Evolutionary conservation across 768 basidiomycete species (phyloP), one percentile per base, ranked within the genome.

Genomic region (Tephrocybe sp.): DNA sequence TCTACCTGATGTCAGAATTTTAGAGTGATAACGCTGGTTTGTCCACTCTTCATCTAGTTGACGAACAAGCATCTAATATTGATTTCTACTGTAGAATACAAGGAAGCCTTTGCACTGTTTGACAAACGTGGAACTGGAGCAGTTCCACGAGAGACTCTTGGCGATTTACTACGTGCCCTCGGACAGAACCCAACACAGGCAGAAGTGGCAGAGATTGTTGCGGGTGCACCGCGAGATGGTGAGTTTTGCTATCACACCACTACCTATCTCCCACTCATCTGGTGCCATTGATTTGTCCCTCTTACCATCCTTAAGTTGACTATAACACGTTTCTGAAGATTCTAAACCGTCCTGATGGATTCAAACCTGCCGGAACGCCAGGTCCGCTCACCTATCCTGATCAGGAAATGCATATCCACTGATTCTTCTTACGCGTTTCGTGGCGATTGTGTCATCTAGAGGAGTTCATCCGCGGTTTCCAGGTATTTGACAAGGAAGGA

Each of bases 171-270:
- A 13, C 83, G 97, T 36, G 93, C 93, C 0, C 75, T 99, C 3
- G 97, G 97, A 2, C 97, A 98, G 74, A 99, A 99, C 66, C 97
- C 97, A n/a, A 98, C 96, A 0, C 97, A 98, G 67, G 86, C 89
- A n/a, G 95, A 99, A 69, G 94, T 98, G 4, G 80, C 83, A 8
- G 88, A 92, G 16, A 84, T 98, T 55, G 80, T 89, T 24, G 70
- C 75, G 4, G 65, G 71, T 12, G 84, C 91, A 2, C 91, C 91
- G 13, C 74, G 83, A 50, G 89, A 95, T 49, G 89, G 92, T 91
- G 56, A 44, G 69, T 47, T 44, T 54, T 15, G 15, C 15, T 11
- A 9, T 25, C 13, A 30, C 27, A 21, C 31, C 50, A 28, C 32
- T 13, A 28, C 21, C 31, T 49, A 47, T 5, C 25, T 7, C 19